phyloP scores from a whole-genome alignment of 2,329 filamentous ascomycete genomes.

The Purpureocillium takamizusanense region DNA sequence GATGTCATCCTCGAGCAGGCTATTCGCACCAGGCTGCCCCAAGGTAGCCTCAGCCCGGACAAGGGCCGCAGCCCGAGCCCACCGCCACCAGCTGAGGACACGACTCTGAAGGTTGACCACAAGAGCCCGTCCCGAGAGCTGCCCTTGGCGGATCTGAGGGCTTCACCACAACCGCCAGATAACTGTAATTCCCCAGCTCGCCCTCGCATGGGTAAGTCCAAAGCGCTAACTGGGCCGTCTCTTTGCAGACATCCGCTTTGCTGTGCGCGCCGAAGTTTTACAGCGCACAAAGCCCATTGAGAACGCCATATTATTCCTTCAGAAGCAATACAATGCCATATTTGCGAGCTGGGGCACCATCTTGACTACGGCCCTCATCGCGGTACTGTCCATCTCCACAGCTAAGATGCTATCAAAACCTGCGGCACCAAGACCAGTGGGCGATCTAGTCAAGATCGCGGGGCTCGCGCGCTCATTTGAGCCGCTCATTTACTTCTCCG shows the following conservation, averaged over 20 bases:
- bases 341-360: constrained; percentile 64
- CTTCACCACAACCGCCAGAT: constrained; percentile 23
- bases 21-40: constrained; percentile 44
- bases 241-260: constrained; percentile 71
- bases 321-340: constrained; percentile 47
- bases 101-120: constrained; percentile 26
- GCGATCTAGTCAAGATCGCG: constrained; percentile 81
- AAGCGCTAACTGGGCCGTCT: neutral
- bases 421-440: constrained; percentile 34
- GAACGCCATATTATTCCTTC: constrained; percentile 55
- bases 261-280: constrained; percentile 77
- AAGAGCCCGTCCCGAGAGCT: constrained; percentile 14
- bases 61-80: constrained; percentile 39
- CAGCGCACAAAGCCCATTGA: constrained; percentile 82
- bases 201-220: neutral
- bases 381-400: constrained; percentile 55
- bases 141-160: constrained; percentile 9
- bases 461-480: constrained; percentile 86
- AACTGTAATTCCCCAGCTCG: constrained; percentile 35
- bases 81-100: constrained; percentile 31
- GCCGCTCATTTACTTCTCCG: constrained; percentile 88
- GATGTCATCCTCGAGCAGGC: constrained; percentile 39
- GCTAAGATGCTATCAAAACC: constrained; percentile 62
- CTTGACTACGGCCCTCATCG: constrained; percentile 50
- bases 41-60: constrained; percentile 46